Conservation (phyloP, 2,329 filamentous ascomycete genomes). For the Paecilomyces formosus region DNA sequence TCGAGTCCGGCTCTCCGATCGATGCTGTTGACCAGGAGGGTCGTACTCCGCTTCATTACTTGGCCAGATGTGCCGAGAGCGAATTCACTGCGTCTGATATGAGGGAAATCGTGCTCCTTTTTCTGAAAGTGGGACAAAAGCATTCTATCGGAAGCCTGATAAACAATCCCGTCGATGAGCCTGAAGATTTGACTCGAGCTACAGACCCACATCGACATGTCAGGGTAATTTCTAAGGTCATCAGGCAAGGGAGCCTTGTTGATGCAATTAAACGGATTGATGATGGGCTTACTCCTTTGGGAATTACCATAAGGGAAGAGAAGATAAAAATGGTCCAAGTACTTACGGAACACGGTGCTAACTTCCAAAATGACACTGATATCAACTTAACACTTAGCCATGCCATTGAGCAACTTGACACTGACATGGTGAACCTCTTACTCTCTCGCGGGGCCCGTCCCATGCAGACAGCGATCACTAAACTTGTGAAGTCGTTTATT, state of each 20-base stretch:
- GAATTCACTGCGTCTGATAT: neutral
- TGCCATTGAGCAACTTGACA: neutral
- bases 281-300: neutral
- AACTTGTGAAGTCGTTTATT: neutral
- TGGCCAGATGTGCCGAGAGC: neutral
- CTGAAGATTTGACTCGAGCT: neutral
- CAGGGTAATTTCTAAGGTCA: neutral
- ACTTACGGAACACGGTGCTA: neutral
- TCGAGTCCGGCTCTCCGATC: neutral
- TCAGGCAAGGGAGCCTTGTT: neutral
- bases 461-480: neutral
- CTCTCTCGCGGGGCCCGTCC: neutral
- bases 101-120: neutral
- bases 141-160: neutral
- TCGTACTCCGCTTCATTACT: neutral
- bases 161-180: neutral
- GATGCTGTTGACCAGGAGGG: neutral
- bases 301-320: neutral
- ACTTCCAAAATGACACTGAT: neutral
- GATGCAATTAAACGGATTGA: neutral
- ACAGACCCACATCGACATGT: neutral
- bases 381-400: neutral
- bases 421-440: neutral
- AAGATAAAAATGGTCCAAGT: neutral
- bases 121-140: neutral